Percentiles rank a stretch among this genome's conserved stretches.
phyloP scores from a whole-genome alignment of 441 rosid species.

The Viola pubescens region DNA sequence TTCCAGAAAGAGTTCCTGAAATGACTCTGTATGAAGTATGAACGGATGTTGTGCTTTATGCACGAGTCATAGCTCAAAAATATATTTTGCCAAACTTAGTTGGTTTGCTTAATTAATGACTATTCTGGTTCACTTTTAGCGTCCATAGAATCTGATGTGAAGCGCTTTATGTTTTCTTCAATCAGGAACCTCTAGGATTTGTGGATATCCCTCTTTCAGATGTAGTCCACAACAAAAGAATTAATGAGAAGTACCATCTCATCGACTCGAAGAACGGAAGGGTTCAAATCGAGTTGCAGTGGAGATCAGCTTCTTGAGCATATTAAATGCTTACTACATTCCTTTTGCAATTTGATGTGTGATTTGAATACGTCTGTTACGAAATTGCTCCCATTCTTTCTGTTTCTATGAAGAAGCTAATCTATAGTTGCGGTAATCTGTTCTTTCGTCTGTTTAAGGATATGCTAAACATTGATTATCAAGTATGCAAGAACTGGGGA shows the following conservation, averaged over 20 bases:
- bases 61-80: too few species aligned
- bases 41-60: too few species aligned
- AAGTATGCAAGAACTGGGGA: too few species aligned
- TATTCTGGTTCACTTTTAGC: background rate
- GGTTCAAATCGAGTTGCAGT: conserved; percentile 79
- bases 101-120: background rate
- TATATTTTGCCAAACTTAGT: too few species aligned
- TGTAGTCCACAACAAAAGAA: conserved; percentile 75
- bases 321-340: background rate
- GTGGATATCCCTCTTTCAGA: conserved; percentile 61
- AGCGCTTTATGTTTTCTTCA: background rate
- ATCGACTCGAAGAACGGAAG: conserved; percentile 83
- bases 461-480: too few species aligned
- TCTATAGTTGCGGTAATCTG: too few species aligned
- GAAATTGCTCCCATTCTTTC: conserved; percentile 1
- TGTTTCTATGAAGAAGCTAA: background rate
- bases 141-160: background rate
- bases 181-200: conserved; percentile 78
- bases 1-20: background rate
- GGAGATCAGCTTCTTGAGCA: conserved; percentile 55
- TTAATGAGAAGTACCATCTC: conserved; percentile 81
- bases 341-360: background rate
- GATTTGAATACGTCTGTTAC: background rate
- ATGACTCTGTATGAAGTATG: too few species aligned
- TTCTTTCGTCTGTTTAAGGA: too few species aligned